Percentiles rank a stretch among this genome's conserved stretches.
Evolutionary conservation across 1,284 basidiomycete genomes (phyloP).

Genomic region (Pyrrhoderma noxium): DNA sequence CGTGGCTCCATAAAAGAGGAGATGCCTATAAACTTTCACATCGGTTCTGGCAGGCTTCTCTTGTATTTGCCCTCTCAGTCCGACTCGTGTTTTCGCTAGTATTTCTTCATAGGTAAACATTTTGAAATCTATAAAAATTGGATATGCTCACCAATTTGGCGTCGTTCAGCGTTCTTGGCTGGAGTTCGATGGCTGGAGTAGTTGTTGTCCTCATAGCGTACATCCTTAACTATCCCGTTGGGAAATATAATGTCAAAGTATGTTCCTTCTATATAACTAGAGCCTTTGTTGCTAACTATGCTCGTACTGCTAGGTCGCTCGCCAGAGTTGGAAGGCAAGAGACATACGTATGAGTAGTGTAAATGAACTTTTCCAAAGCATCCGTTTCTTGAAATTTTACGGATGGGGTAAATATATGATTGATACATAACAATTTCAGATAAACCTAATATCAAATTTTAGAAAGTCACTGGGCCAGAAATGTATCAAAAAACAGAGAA

Average conservation of each 20-base stretch:
- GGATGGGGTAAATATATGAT: constrained; percentile 47
- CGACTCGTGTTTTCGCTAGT: constrained; percentile 66
- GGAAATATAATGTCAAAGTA: constrained; percentile 59
- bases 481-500: constrained; percentile 44
- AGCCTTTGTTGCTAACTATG: constrained; percentile 3
- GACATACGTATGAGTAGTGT: constrained; percentile 72
- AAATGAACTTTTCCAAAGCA: constrained; percentile 73
- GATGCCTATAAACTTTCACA: constrained; percentile 66
- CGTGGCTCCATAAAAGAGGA: constrained; percentile 35
- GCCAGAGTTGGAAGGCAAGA: constrained; percentile 58
- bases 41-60: constrained; percentile 65
- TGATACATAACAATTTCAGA: not conserved
- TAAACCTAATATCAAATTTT: not conserved
- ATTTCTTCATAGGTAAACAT: constrained; percentile 66
- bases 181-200: constrained; percentile 77
- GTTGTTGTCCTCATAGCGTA: constrained; percentile 61
- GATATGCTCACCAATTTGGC: not conserved
- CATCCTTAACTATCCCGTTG: constrained; percentile 57
- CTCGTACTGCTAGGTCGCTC: constrained; percentile 41
- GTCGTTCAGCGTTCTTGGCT: constrained; percentile 60
- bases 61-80: constrained; percentile 63
- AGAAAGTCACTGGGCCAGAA: constrained; percentile 50
- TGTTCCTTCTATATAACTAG: constrained; percentile 21
- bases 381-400: constrained; percentile 65
- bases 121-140: not conserved